A percentile compares a stretch with the other conserved stretches of the same genome.
phyloP scores from a whole-genome alignment of 2,329 filamentous ascomycete genomes.

The Cytospora paraplurivora region DNA sequence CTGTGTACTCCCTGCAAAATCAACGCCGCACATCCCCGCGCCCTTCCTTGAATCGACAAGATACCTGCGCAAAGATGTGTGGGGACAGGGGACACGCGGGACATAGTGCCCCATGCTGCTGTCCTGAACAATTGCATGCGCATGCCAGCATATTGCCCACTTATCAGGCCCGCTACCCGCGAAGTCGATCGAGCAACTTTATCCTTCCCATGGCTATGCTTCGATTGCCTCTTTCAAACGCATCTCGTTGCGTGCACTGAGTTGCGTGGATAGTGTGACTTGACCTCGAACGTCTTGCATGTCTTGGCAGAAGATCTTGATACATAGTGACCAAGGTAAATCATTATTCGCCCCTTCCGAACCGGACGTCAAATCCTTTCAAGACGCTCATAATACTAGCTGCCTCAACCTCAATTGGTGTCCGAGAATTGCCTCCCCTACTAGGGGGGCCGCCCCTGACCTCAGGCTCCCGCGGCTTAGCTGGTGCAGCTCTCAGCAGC shows the following conservation, averaged over 20 bases:
- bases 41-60: background rate
- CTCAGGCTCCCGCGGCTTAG: constrained; percentile 38
- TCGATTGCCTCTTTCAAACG: background rate
- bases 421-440: constrained; percentile 38
- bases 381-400: constrained; percentile 85
- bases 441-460: constrained; percentile 27
- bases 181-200: background rate
- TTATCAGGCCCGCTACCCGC: background rate
- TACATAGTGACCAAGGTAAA: background rate
- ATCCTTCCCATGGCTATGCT: background rate
- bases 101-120: background rate
- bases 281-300: background rate
- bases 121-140: background rate
- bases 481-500: constrained; percentile 64
- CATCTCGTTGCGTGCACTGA: background rate
- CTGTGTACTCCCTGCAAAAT: background rate
- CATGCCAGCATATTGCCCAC: background rate
- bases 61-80: background rate
- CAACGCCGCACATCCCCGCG: too few relatives aligned
- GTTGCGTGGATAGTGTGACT: background rate
- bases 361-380: constrained; percentile 77
- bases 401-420: constrained; percentile 76
- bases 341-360: constrained; percentile 49
- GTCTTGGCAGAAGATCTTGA: background rate
- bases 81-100: background rate